Evolutionary conservation across 2,329 filamentous ascomycete genomes (phyloP).

Genomic region (Emmonsiellopsis sp.): DNA sequence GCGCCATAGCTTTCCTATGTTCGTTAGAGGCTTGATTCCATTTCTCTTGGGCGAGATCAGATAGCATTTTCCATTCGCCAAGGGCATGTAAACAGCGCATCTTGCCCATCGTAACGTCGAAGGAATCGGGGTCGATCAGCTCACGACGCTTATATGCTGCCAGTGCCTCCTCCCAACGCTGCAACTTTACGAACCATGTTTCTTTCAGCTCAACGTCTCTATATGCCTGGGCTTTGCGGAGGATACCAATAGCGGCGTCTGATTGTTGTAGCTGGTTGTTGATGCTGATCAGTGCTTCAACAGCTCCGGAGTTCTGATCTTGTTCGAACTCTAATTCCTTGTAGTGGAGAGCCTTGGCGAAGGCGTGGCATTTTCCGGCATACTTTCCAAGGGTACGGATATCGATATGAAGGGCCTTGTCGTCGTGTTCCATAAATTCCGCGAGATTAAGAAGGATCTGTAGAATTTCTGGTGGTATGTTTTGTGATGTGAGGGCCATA

Average conservation of each 20-base stretch:
- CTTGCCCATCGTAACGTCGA: slow-evolving; percentile 98
- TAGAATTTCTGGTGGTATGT: slow-evolving; percentile 90
- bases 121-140: slow-evolving; percentile 61
- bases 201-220: slow-evolving; percentile 93
- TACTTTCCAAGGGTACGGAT: slow-evolving; percentile 90
- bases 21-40: slow-evolving; percentile 87
- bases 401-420: slow-evolving; percentile 95
- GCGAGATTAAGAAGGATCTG: slow-evolving; percentile 91
- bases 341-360: slow-evolving; percentile 95
- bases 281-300: slow-evolving; percentile 96
- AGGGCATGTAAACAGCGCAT: slow-evolving; percentile 97
- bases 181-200: slow-evolving; percentile 97
- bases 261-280: slow-evolving; percentile 99
- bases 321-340: slow-evolving; percentile 98
- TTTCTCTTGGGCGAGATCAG: slow-evolving; percentile 78
- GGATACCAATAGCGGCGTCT: slow-evolving; percentile 93
- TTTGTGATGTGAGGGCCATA: slow-evolving; percentile 85
- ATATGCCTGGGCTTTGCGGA: slow-evolving; percentile 91
- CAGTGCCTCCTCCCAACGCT: slow-evolving; percentile 95
- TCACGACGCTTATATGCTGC: slow-evolving; percentile 73
- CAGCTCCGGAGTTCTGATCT: slow-evolving; percentile 88
- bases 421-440: slow-evolving; percentile 99
- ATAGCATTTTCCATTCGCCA: slow-evolving; percentile 93
- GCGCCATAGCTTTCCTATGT: slow-evolving; percentile 81
- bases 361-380: slow-evolving; percentile 92